A percentile compares a stretch with the other conserved stretches of the same genome.
These are phyloP conservation scores for Aspergillus fischeri DNA, from an alignment of 2,329 filamentous ascomycete species.

Conservation along the genomic window DNA sequence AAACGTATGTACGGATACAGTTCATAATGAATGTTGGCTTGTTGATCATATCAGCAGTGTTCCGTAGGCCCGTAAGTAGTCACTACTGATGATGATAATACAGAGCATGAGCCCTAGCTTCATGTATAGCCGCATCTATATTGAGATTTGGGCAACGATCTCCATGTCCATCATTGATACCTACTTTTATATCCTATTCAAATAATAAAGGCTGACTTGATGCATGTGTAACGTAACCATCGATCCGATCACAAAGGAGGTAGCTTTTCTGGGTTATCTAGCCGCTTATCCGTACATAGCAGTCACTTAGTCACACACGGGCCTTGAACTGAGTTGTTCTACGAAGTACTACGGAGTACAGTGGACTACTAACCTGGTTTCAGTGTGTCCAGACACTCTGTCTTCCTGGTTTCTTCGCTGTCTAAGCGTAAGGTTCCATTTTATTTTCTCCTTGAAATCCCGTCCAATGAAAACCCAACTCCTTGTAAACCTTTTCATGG, in stretches of 20 bases:
- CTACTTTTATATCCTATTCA: background rate
- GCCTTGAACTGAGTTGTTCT: conserved; percentile 7
- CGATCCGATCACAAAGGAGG: background rate
- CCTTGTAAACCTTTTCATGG: background rate
- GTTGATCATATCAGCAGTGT: too few species aligned
- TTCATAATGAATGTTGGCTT: too few species aligned
- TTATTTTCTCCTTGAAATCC: background rate
- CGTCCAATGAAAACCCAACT: conserved; percentile 5
- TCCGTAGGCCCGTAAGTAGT: too few species aligned
- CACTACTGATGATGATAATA: background rate
- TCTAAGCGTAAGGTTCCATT: conserved; percentile 2
- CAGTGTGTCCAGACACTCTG: conserved; percentile 9
- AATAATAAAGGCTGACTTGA: background rate
- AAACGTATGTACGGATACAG: too few species aligned
- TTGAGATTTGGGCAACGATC: background rate
- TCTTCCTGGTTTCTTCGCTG: conserved; percentile 8
- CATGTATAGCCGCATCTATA: background rate
- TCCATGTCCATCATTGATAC: background rate
- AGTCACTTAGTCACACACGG: conserved; percentile 8
- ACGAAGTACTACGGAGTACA: background rate
- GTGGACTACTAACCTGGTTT: conserved; percentile 3
- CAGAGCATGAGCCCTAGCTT: background rate
- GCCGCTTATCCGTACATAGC: background rate
- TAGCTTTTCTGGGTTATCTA: conserved; percentile 6
- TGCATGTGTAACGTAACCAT: background rate